Evolutionary conservation across 177 flowering plant species (phyloP).

Genomic region (Telopea speciosissima): DNA sequence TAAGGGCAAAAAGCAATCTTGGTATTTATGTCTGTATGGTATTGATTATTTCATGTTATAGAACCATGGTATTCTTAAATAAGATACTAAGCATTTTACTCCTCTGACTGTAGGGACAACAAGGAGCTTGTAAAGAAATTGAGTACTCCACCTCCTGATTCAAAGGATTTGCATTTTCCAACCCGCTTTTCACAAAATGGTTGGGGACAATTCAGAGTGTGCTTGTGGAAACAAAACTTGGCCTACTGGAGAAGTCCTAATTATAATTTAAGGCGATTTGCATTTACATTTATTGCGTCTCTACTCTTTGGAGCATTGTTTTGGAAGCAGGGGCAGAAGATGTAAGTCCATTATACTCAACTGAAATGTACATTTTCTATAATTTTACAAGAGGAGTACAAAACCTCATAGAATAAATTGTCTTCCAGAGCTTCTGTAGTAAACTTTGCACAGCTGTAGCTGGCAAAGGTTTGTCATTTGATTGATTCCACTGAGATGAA

Average conservation of each 20-base stretch:
- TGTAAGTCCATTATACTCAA: conserved; percentile 33
- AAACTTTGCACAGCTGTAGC: no score
- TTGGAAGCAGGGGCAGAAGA: conserved; percentile 48
- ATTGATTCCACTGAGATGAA: no score
- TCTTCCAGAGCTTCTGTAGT: no score
- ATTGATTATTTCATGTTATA: no score
- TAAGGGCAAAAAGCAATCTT: no score
- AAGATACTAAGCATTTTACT: not conserved
- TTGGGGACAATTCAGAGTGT: conserved; percentile 53
- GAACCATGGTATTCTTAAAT: not conserved
- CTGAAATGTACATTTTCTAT: not conserved
- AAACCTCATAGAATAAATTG: no score
- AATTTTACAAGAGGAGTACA: no score
- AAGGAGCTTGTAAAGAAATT: conserved; percentile 33
- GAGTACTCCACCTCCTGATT: conserved; percentile 34
- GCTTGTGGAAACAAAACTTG: conserved; percentile 60
- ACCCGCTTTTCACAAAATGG: conserved; percentile 41
- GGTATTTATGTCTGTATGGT: no score
- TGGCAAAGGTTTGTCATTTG: no score
- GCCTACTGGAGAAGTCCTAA: conserved; percentile 70
- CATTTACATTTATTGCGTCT: conserved; percentile 23
- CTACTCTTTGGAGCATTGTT: conserved; percentile 40
- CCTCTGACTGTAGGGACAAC: conserved; percentile 29
- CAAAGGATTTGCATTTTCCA: conserved; percentile 45
- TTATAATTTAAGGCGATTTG: conserved; percentile 47